These are phyloP conservation scores for Candida montana DNA, from an alignment of 805 yeast species.

Conservation along the genomic window DNA sequence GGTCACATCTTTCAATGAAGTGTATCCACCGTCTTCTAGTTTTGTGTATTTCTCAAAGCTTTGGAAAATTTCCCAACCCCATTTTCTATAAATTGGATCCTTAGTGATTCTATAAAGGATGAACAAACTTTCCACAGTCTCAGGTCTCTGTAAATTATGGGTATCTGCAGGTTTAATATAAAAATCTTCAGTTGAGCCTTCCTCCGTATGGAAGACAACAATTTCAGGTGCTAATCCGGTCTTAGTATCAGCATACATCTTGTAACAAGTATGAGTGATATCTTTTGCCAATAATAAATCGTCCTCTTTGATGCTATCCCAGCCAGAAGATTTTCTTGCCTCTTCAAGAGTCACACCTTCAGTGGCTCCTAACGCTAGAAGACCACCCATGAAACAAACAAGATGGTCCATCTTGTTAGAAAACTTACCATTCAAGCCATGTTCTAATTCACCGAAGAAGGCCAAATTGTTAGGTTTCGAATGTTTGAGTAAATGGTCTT, in stretches of 20 bases:
- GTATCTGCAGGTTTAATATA: slow-evolving; percentile 62
- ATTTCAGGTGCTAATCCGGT: slow-evolving; percentile 89
- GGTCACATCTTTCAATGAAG: slow-evolving; percentile 66
- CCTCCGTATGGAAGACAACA: slow-evolving; percentile 69
- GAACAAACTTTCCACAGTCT: slow-evolving; percentile 85
- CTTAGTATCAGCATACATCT: slow-evolving; percentile 66
- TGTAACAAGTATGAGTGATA: slow-evolving; percentile 74
- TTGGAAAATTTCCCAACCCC: slow-evolving; percentile 85
- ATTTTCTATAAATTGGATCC: slow-evolving; percentile 74
- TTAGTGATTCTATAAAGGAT: slow-evolving; percentile 74
- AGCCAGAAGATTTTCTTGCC: slow-evolving; percentile 49
- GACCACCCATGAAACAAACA: slow-evolving; percentile 88
- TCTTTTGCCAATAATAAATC: slow-evolving; percentile 72
- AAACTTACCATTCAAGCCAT: slow-evolving; percentile 56
- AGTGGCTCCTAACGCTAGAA: slow-evolving; percentile 86
- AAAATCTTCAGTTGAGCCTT: slow-evolving; percentile 47
- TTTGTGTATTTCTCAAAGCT: slow-evolving; percentile 58
- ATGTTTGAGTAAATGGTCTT: slow-evolving; percentile 52
- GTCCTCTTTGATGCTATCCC: slow-evolving; percentile 54
- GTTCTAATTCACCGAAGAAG: slow-evolving; percentile 72
- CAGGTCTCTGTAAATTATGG: slow-evolving; percentile 90
- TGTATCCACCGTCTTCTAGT: slow-evolving; percentile 47
- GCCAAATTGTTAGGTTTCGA: slow-evolving; percentile 60
- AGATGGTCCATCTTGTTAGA: slow-evolving; percentile 85
- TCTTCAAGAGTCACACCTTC: slow-evolving; percentile 53